These are phyloP conservation scores for Apophysomyces elegans DNA, from an alignment of 371 early-diverging fungal species.

Conservation along the genomic window DNA sequence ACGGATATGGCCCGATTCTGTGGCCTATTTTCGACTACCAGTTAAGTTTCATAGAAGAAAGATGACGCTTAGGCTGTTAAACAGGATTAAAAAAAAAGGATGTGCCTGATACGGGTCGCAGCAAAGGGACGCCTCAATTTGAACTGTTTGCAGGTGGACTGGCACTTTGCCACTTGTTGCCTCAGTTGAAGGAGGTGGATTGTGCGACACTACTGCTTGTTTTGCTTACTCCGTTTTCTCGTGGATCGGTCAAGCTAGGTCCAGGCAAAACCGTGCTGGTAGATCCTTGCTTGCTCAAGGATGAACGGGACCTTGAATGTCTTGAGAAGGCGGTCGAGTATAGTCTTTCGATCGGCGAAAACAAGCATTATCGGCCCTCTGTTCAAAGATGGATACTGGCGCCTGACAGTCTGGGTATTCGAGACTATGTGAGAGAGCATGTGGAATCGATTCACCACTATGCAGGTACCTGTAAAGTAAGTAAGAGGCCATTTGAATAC, in stretches of 20 bases:
- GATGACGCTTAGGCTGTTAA: not conserved
- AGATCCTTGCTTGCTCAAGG: slow-evolving; percentile 22
- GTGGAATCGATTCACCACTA: slow-evolving; percentile 43
- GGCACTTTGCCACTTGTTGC: slow-evolving; percentile 24
- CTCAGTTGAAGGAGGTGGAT: slow-evolving; percentile 21
- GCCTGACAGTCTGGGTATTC: slow-evolving; percentile 11
- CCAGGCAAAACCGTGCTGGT: not conserved
- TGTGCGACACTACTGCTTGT: slow-evolving; percentile 27
- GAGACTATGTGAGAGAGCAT: slow-evolving; percentile 26
- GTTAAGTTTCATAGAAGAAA: slow-evolving; percentile 15
- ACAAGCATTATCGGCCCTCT: slow-evolving; percentile 17
- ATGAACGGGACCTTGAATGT: slow-evolving; percentile 26
- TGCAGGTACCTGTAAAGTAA: slow-evolving; percentile 49
- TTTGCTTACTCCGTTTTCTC: slow-evolving; percentile 26
- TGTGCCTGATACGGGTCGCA: slow-evolving; percentile 29
- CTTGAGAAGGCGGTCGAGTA: slow-evolving; percentile 22
- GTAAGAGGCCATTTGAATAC: not conserved
- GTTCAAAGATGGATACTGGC: slow-evolving; percentile 23
- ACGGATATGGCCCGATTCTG: slow-evolving; percentile 33
- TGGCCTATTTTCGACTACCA: slow-evolving; percentile 36
- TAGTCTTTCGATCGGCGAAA: slow-evolving; percentile 20
- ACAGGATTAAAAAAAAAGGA: slow-evolving; percentile 11
- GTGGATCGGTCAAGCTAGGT: slow-evolving; percentile 20
- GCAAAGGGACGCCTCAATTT: slow-evolving; percentile 27
- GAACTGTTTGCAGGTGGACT: slow-evolving; percentile 32